Evolutionary conservation across 768 basidiomycete species (phyloP), one percentile per base, ranked within the genome.

Genomic region (Cantharellus anzutake): DNA sequence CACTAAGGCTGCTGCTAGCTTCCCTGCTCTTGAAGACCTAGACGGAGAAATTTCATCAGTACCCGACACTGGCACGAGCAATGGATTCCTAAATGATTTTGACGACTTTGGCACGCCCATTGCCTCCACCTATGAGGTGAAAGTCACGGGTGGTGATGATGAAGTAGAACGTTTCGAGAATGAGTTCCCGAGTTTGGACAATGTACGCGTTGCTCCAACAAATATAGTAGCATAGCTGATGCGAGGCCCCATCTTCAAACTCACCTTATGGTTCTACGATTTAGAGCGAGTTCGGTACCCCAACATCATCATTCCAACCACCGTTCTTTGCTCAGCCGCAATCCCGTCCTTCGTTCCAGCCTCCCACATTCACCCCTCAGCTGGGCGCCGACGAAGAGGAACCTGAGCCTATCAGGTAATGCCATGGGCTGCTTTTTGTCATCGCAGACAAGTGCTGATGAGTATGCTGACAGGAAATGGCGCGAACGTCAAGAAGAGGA

Each of bases 131-230:
- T 73, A 76, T n/a, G 73, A 76, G 5, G 83, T 92, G 59, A 87
- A 79, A 66, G 82, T 89, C 44, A 92, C 88, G 0, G 52, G 52
- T 55, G 87, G 86, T 0, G 81, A 87, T 66, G 86, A 89, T 63
- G 85, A 87, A 63, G 78, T 93, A 61, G 84, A 87, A 60, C 80
- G 83, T 69, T 93, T 93, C 64, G 82, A 90, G 71, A 83, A 72
- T 68, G 80, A 87, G 60, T 93, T 91, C 68, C 89, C 89, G 0
- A 89, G 85, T 58, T 77, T 93, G 62, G 81, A 82, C 57, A 57
- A 60, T 59, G 65, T 65, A 58, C 62, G 1, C 42, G 60, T 4
- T 59, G 57, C 16, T 56, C 57, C 35, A 51, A 37, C 7, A 41
- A 5, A 37, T 16, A 1, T 16, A 14, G 37, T 11, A 1, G 14